phyloP scores from a whole-genome alignment of 106 monocot species.

The Allium sativum region DNA sequence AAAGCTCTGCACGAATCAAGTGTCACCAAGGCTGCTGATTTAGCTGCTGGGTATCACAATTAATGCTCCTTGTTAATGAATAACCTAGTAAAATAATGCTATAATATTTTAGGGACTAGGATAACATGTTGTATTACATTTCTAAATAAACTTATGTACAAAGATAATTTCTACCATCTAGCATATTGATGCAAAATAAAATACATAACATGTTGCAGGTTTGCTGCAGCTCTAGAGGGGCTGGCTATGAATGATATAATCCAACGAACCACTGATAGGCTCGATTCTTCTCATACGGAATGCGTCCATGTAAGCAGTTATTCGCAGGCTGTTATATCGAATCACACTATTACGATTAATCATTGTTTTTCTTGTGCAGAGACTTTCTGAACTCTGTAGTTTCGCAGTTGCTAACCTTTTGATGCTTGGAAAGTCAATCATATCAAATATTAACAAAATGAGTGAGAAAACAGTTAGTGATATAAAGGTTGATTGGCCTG shows the following conservation, averaged over 20 bases:
- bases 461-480: conserved; percentile 23
- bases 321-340: background rate
- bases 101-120: too few relatives aligned
- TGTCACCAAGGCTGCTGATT: conserved; percentile 75
- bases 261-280: conserved; percentile 61
- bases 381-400: conserved; percentile 84
- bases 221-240: conserved; percentile 60
- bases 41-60: conserved; percentile 63
- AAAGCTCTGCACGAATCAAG: conserved; percentile 65
- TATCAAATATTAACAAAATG: conserved; percentile 52
- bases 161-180: background rate
- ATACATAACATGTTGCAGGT: conserved; percentile 32
- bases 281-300: conserved; percentile 77
- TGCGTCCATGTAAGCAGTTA: conserved; percentile 68
- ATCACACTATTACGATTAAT: background rate
- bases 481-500: conserved; percentile 74
- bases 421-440: conserved; percentile 67
- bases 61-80: background rate
- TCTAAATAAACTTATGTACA: too few relatives aligned
- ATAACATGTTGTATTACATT: too few relatives aligned
- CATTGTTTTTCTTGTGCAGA: conserved; percentile 34
- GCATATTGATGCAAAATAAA: background rate
- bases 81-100: background rate
- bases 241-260: conserved; percentile 53
- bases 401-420: conserved; percentile 75